Percentiles rank a stretch among this genome's conserved stretches.
phyloP scores from a whole-genome alignment of 306 rosid genomes.

The Mimosa pudica region DNA sequence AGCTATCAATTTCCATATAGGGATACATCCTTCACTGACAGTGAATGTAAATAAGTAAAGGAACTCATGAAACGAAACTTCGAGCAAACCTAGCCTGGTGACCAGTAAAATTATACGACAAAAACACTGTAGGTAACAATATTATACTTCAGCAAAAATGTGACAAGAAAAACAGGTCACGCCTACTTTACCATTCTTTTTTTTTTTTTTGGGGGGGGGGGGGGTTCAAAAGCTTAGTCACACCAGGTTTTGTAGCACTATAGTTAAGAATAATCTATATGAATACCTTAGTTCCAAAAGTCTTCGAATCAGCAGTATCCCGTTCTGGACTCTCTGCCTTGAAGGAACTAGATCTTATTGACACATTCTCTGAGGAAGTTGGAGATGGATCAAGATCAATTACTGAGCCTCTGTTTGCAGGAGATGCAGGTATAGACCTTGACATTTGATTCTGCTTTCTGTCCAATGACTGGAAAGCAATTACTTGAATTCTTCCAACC shows the following conservation, averaged over 20 bases:
- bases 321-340: slow-evolving; percentile 59
- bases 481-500: slow-evolving; percentile 98
- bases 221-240: background rate
- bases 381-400: slow-evolving; percentile 90
- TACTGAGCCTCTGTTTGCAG: slow-evolving; percentile 64
- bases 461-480: slow-evolving; percentile 96
- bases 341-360: slow-evolving; percentile 48
- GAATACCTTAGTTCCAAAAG: slow-evolving; percentile 62
- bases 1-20: background rate
- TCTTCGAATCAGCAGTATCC: slow-evolving; percentile 83
- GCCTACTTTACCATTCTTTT: background rate
- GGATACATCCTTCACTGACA: background rate
- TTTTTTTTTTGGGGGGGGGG: background rate
- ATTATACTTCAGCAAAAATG: background rate
- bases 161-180: background rate
- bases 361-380: slow-evolving; percentile 71
- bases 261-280: slow-evolving; percentile 19
- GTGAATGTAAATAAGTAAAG: background rate
- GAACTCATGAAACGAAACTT: background rate
- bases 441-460: slow-evolving; percentile 71
- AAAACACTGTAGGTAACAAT: slow-evolving; percentile 25
- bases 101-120: background rate
- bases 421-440: slow-evolving; percentile 68
- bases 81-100: background rate
- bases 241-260: slow-evolving; percentile 14